These are phyloP conservation scores for Esteya vermicola DNA, from an alignment of 2,329 filamentous ascomycete genomes.

Conservation along the genomic window DNA sequence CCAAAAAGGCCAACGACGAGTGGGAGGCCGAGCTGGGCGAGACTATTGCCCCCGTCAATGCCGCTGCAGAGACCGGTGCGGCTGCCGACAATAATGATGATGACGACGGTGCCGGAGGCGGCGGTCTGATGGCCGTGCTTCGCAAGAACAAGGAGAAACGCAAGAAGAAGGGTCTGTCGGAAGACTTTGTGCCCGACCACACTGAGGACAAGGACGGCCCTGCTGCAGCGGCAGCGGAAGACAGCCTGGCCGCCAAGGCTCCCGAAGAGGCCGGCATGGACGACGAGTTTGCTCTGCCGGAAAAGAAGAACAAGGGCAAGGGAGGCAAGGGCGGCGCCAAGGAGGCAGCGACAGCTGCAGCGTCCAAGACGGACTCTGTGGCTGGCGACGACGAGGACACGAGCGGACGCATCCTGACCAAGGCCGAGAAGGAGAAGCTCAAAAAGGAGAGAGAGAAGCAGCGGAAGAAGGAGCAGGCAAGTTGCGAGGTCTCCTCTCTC, in stretches of 20 bases:
- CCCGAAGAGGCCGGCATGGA: constrained; percentile 71
- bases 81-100: constrained; percentile 36
- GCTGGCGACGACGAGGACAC: constrained; percentile 37
- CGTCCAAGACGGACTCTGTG: constrained; percentile 24
- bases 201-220: constrained; percentile 19
- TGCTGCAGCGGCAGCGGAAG: constrained; percentile 25
- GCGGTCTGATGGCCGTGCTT: constrained; percentile 65
- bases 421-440: constrained; percentile 95
- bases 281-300: constrained; percentile 72
- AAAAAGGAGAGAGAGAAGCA: constrained; percentile 99
- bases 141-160: constrained; percentile 74
- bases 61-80: constrained; percentile 27
- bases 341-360: constrained; percentile 26
- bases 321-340: constrained; percentile 18
- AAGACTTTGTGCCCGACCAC: constrained; percentile 63
- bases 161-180: constrained; percentile 70
- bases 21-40: constrained; percentile 93
- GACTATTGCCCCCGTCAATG: constrained; percentile 45
- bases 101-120: constrained; percentile 35
- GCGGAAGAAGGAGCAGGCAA: constrained; percentile 91
- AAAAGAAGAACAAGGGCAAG: constrained; percentile 35
- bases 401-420: constrained; percentile 67
- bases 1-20: constrained; percentile 76
- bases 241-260: constrained; percentile 51
- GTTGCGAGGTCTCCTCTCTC: background rate